Evolutionary conservation across 768 basidiomycete species (phyloP), one percentile per base, ranked within the genome.

Genomic region (Leccinum sublutescens): DNA sequence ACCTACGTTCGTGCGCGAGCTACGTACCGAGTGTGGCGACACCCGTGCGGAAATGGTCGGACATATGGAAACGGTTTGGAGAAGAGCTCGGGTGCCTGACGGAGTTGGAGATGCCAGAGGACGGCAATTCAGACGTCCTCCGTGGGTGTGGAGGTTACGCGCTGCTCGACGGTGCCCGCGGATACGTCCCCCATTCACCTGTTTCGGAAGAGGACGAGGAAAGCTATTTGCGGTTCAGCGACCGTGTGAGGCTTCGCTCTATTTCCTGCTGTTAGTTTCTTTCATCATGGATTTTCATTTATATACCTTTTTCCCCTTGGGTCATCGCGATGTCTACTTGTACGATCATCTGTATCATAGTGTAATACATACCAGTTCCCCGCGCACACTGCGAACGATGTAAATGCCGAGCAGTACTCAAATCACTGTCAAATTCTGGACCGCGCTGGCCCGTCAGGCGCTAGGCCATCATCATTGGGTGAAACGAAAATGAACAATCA

Each of bases 1-100:
- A 74, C 23, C 43, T 73, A 29, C 59, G 21, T 43, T 67, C 65
- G 2, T 73, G 73, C 36, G 51, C 67, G 1, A 74, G 66, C 52
- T 74, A 73, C 27, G 62, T 63, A 2, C 52, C 61, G n/a, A 59
- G 29, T n/a, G 5, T n/a, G 3, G 34, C 58, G 12, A 53, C 57
- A n/a, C 54, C 67, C 31, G 2, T 66, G 11, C 67, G 73, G 43
- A 64, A 47, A 27, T 73, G 71, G 71, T 63, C 67, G 19, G 61
- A 60, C 17, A 71, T 73, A 12, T 73, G 71, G 71, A 55, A 64
- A 3, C 63, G 62, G 10, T 45, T 72, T 9, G 55, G 58, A 8
- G 55, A 54, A 4, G 73, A 74, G 38, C 66, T 73, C 2, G 34
- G 25, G 11, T 64, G 48, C 15, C 67, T 73, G 40, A 52, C 59